These are phyloP conservation scores for Salix dunnii DNA, from an alignment of 345 rosid species.

Conservation along the genomic window DNA sequence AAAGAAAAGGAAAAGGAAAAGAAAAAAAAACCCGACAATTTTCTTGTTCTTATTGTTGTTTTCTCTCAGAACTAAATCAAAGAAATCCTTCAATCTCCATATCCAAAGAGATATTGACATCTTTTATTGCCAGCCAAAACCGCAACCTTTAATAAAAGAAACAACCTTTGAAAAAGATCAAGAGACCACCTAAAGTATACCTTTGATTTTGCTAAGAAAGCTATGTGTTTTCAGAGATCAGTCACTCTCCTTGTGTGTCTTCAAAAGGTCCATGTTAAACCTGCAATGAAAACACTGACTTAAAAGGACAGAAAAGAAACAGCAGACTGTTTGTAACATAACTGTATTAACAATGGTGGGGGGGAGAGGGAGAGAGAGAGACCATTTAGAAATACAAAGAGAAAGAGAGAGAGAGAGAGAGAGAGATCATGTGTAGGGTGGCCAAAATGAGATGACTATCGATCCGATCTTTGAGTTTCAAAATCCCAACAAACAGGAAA, in stretches of 20 bases:
- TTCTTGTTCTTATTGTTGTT: not conserved
- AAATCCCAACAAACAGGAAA: conserved; percentile 14
- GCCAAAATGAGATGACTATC: not conserved
- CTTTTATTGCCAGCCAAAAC: not conserved
- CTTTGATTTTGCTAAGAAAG: not conserved
- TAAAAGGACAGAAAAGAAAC: not conserved
- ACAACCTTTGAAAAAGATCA: not conserved
- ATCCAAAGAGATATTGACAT: not conserved
- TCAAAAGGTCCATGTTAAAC: not conserved
- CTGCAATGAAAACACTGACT: not conserved
- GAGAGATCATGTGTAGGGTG: not conserved
- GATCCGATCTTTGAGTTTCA: conserved; percentile 16
- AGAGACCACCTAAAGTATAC: not conserved
- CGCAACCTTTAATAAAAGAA: not conserved
- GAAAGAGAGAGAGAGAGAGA: not conserved
- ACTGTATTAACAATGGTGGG: not conserved
- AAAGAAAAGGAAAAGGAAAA: too few relatives aligned
- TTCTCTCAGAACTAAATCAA: not conserved
- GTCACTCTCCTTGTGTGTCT: not conserved
- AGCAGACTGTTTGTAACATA: not conserved
- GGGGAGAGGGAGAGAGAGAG: not conserved
- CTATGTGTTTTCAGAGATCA: not conserved
- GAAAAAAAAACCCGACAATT: not conserved
- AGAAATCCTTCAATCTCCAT: not conserved
- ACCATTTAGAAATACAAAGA: not conserved